Evolutionary conservation across 495 filamentous ascomycete species (phyloP), one percentile per base, ranked within the genome.

Genomic region (Xylaria intraflava): DNA sequence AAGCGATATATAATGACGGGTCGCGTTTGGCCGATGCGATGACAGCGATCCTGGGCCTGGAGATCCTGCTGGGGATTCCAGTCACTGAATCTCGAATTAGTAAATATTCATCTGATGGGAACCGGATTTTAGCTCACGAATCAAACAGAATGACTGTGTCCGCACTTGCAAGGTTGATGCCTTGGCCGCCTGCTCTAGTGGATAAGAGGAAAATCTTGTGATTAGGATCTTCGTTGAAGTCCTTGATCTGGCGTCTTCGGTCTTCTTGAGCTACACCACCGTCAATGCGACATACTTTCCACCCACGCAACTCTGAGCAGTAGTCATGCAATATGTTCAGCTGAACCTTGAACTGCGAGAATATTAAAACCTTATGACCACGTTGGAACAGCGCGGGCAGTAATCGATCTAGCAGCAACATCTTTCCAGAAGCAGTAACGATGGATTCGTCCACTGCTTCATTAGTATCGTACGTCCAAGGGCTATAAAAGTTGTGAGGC

Each of bases 51-150:
- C 67, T 95, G 90, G 0, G 93, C 93, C 66, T 98, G 93, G 14
- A 98, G 77, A 69, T 98, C 93, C 62, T 95, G 90, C 67, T 97
- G 93, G 0, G 93, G 93, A 64, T 98, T 98, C 92, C 93, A 98
- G 67, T 98, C 93, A 26, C 81, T 83, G 20, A 20, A 47, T 40
- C 11, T 12, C 20, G 26, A 16, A 12, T 44, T 30, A 59, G 51
- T 22, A 42, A 35, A 55, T 42, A 17, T 19, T 7, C 6, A 7
- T 24, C 24, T 5, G 1, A 19, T 7, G 11, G 19, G 8, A 36
- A 22, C 14, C 16, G 6, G 3, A 42, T 27, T 9, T 29, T 1
- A n/a, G 29, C 57, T 61, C 49, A 62, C 62, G 59, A 88, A 68
- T 99, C 93, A 55, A 96, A 97, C 2, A 99, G 72, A 53, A 99